Evolutionary conservation across 495 filamentous ascomycete species (phyloP), one percentile per base, ranked within the genome.

Genomic region (Penicillium pulvis): DNA sequence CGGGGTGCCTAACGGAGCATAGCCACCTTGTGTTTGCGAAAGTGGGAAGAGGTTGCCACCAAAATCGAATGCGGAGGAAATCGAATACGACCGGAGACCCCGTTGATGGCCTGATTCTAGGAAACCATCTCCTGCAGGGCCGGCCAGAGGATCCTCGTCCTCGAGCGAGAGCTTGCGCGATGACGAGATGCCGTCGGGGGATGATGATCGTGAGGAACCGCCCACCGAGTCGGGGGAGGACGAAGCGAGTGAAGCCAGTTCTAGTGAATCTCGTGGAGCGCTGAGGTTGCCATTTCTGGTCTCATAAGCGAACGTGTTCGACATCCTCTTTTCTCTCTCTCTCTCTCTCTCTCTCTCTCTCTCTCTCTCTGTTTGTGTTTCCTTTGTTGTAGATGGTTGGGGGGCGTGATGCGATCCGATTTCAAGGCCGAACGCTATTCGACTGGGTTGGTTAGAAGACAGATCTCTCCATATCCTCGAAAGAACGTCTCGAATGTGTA

Each of bases 61-160:
- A 68, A 97, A 97, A 72, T 98, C 94, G 71, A 98, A 98, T 30
- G 90, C 91, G 12, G 93, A 97, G 28, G 87, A 91, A 39, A 97
- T 82, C 10, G 90, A 96, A 75, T 91, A 97, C 48, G 91, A 87
- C 39, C 94, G 88, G 50, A 71, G 71, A 61, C 83, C 83, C 33
- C 79, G 71, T 6, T 74, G 73, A 20, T 76, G 78, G 39, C 78
- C 78, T 19, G 75, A 67, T 45, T 78, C 73, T 36, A 71, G 53
- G 57, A 82, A 83, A 41, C 73, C 75, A 48, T 70, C 64, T 16
- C 53, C 31, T 66, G 87, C 84, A 55, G 77, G 75, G 43, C 77
- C 79, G 55, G 87, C 84, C 33, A 93, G 83, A 19, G 91, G 90
- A 58, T 93, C 91, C 60, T 94, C 89, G 62, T 89, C 84, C 62